Evolutionary conservation across 768 basidiomycete genomes (phyloP).

Genomic region (Boletales sp.): DNA sequence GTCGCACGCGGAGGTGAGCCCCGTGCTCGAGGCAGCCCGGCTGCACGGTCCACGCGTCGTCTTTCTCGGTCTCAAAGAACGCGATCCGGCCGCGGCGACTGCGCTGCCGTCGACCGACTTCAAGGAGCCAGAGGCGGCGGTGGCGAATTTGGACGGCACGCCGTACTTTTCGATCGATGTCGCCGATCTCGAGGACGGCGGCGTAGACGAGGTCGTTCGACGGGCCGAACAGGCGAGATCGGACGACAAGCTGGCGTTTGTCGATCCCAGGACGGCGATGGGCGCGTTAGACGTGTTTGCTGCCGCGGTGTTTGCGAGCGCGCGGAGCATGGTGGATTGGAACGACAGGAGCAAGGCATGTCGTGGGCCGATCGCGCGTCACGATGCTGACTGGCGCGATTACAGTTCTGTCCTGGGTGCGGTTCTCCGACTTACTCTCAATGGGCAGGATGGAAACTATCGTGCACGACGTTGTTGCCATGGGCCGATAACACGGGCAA

Average conservation of each 20-base stretch:
- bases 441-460: slow-evolving; percentile 96
- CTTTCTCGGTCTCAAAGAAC: slow-evolving; percentile 78
- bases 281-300: slow-evolving; percentile 56
- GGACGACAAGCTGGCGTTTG: slow-evolving; percentile 49
- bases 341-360: slow-evolving; percentile 80
- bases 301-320: slow-evolving; percentile 74
- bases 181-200: slow-evolving; percentile 43
- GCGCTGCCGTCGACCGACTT: slow-evolving; percentile 69
- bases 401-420: slow-evolving; percentile 86
- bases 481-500: slow-evolving; percentile 64
- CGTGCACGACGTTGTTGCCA: slow-evolving; percentile 71
- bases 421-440: slow-evolving; percentile 76
- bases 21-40: slow-evolving; percentile 52
- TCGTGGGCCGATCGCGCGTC: background rate
- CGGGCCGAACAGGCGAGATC: slow-evolving; percentile 33
- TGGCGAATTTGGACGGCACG: slow-evolving; percentile 67
- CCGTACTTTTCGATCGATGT: slow-evolving; percentile 86
- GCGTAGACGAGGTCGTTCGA: slow-evolving; percentile 42
- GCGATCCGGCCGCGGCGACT: slow-evolving; percentile 37
- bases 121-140: slow-evolving; percentile 48
- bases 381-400: background rate
- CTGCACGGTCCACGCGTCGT: slow-evolving; percentile 59
- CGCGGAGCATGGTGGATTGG: slow-evolving; percentile 88
- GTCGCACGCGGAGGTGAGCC: slow-evolving; percentile 18
- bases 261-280: slow-evolving; percentile 60